Conservation (phyloP, 106 monocot genomes). For the Agapanthus africanus region DNA sequence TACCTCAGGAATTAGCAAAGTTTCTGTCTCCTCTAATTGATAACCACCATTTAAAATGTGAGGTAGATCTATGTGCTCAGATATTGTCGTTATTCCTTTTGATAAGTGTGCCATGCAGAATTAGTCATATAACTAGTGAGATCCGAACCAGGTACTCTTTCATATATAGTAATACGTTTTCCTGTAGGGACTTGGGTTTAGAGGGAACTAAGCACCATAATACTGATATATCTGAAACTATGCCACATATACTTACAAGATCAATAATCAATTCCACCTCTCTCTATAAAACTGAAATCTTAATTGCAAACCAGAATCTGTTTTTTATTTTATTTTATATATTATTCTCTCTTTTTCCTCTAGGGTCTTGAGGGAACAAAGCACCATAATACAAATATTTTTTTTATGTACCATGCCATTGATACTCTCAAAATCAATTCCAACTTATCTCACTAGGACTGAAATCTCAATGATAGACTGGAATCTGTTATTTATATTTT, state of each 20-base stretch:
- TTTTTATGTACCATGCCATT: too few species aligned
- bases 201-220: too few species aligned
- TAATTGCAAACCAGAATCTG: too few species aligned
- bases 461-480: background rate
- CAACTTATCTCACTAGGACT: background rate
- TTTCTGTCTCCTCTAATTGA: constrained; percentile 76
- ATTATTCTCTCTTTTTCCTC: too few species aligned
- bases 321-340: too few species aligned
- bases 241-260: too few species aligned
- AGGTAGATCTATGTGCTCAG: constrained; percentile 36
- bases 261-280: too few species aligned
- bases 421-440: background rate
- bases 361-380: background rate
- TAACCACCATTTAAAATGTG: constrained; percentile 36
- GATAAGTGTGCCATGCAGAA: background rate
- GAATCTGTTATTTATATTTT: background rate
- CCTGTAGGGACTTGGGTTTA: too few species aligned
- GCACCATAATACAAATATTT: background rate
- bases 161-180: too few species aligned
- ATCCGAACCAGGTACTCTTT: background rate
- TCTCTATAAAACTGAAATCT: too few species aligned
- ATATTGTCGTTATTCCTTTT: background rate
- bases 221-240: too few species aligned
- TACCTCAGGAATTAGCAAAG: constrained; percentile 69
- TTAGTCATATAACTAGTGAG: background rate